Base-by-base conservation (phyloP, 495 filamentous ascomycete genomes). In the Pyronema domesticum region DNA sequence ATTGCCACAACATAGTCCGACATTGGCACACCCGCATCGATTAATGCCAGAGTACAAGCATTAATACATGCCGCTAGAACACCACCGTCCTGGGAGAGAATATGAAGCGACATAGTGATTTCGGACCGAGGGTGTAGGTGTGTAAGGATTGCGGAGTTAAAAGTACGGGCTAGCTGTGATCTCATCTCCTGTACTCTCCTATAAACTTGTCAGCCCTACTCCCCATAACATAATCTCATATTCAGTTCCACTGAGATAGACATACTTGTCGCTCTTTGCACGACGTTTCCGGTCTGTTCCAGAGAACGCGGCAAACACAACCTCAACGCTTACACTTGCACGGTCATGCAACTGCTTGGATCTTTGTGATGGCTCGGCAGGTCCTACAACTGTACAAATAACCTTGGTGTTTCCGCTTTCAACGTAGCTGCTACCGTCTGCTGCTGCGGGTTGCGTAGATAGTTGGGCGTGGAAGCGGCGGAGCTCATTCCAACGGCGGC, bases 321-420 rank as follows among this genome's bases (percentile, higher is more conserved):
- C 80, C 57, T 86, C 85, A 7, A 95, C 89, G n/a, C 45, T 48
- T 13, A 65, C 50, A 14, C 43, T 56, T 7, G 51, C 50, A n/a
- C 46, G 45, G n/a, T 61, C 63, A 35, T 61, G 63, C 34, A 55
- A 77, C 72, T 9, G 94, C 73, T 47, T 80, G 74, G 7, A 82
- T 80, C 57, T 46, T 7, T n/a, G 37, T 15, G 37, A 49, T 6
- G 57, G 52, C 60, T 95, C 89, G 18, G 73, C 76, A 0, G 91
- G 91, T 0, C 91, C 91, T 6, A 78, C 74, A 7, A 96, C 80
- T 3, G 86, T 88, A 71, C 91, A 96, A 70, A 96, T 83, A 56
- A 96, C 81, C 64, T 93, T 86, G 3, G 93, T 98, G 66, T 95
- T 93, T 56, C 91, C 91, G 81, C 94, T 91, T 62, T 91, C 84